Evolutionary conservation across 768 basidiomycete genomes (phyloP), one percentile per base, ranked within the genome.

Genomic region (Trametes maxima): DNA sequence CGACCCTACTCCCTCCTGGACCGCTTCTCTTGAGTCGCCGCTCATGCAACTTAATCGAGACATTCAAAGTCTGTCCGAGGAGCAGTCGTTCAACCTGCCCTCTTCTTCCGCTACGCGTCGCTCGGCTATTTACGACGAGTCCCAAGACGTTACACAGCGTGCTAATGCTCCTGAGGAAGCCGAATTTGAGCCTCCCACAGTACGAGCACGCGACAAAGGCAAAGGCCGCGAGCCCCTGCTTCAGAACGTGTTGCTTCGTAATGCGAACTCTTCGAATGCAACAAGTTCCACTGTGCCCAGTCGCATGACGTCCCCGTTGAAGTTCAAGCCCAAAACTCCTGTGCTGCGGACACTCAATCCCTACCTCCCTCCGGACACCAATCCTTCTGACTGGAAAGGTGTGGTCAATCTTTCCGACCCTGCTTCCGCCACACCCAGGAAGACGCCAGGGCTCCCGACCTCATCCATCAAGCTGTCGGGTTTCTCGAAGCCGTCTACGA

Each of bases 11-110:
- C 80, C 85, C 1, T 87, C 88, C 14, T 94, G 90, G 90, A 81
- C 82, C n/a, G 78, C 81, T 6, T 87, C 89, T 3, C 69, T 93
- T 60, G 89, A 92, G 70, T 87, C 86, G 0, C 90, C 93, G 7
- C 80, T 92, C 43, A 80, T 85, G 24, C 82, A 85, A 21, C 78
- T 91, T 56, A 85, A 85, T 65, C 79, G 83, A 42, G 85, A 89
- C 46, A 75, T 91, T 1, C 82, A 82, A 57, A 80, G 80, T 12
- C 80, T 90, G 43, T 75, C 82, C 5, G 73, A 72, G 33, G 80
- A 82, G 19, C 81, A 82, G 39, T 72, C 59, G 35, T 51, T 51
- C 13, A 33, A 62, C 19, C 50, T 59, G n/a, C 62, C 63, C 66
- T 47, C 68, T 59, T 62, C 69, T 0, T 68, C 68, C n/a, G 44